Evolutionary conservation across 371 early-diverging fungal species (phyloP).

Genomic region (Saksenaea vasiformis): DNA sequence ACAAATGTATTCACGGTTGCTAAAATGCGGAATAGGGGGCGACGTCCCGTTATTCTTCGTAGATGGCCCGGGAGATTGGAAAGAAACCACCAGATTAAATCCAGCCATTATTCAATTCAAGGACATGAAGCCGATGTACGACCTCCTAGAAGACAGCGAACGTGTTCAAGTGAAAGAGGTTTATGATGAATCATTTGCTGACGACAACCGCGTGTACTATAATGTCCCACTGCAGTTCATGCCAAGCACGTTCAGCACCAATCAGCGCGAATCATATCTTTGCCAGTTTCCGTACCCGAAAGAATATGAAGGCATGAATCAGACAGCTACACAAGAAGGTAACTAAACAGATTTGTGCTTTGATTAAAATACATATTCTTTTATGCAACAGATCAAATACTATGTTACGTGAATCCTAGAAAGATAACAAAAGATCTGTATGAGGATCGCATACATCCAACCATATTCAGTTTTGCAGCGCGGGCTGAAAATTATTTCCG

Average conservation of each 20-base stretch:
- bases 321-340: too few species aligned
- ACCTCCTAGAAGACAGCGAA: not conserved
- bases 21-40: too few species aligned
- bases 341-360: too few species aligned
- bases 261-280: not conserved
- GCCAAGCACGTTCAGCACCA: not conserved
- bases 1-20: too few species aligned
- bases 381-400: too few species aligned
- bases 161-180: not conserved
- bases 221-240: not conserved
- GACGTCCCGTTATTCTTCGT: not conserved
- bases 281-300: not conserved
- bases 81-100: not conserved
- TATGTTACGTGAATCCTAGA: too few species aligned
- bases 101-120: not conserved
- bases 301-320: not conserved
- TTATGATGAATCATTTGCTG: not conserved
- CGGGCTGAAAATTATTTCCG: not conserved
- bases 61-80: not conserved
- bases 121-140: not conserved
- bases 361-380: too few species aligned
- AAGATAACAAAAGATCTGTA: not conserved
- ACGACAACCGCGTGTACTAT: not conserved
- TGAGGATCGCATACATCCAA: not conserved
- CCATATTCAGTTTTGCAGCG: not conserved